A percentile compares a stretch with the other conserved stretches of the same genome.
Evolutionary conservation across 768 basidiomycete species (phyloP).

Genomic region (Hortiboletus campestris): DNA sequence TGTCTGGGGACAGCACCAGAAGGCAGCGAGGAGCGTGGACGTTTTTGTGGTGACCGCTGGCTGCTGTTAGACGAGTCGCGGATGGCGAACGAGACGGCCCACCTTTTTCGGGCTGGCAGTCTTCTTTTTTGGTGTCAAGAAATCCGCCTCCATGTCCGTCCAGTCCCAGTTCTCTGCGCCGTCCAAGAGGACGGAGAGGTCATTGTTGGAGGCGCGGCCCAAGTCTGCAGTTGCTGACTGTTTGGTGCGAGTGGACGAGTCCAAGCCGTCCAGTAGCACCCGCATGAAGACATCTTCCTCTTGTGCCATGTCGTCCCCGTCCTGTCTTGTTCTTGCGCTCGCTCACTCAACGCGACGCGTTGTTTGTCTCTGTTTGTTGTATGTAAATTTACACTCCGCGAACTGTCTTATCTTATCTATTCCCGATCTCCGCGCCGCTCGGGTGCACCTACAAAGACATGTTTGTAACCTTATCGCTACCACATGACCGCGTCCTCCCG

Average conservation of each 20-base stretch:
- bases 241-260: conserved; percentile 37
- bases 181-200: conserved; percentile 51
- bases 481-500: not conserved
- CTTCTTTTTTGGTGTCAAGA: conserved; percentile 50
- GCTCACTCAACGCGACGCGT: conserved; percentile 21
- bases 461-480: not conserved
- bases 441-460: too few relatives aligned
- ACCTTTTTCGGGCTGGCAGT: conserved; percentile 27
- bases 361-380: conserved; percentile 18
- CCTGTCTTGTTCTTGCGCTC: not conserved
- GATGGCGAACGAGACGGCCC: not conserved
- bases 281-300: conserved; percentile 64
- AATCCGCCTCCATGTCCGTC: conserved; percentile 53
- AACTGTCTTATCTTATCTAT: conserved; percentile 13
- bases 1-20: not conserved
- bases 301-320: conserved; percentile 32
- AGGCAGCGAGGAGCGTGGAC: conserved; percentile 13
- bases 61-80: not conserved
- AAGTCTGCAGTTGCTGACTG: not conserved
- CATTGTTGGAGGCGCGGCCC: conserved; percentile 10
- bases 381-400: conserved; percentile 6
- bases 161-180: conserved; percentile 74
- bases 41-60: conserved; percentile 14
- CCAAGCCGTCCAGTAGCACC: conserved; percentile 49
- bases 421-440: not conserved